Conservation (phyloP, 2,329 filamentous ascomycete genomes). For the Aspergillus fijiensis region DNA sequence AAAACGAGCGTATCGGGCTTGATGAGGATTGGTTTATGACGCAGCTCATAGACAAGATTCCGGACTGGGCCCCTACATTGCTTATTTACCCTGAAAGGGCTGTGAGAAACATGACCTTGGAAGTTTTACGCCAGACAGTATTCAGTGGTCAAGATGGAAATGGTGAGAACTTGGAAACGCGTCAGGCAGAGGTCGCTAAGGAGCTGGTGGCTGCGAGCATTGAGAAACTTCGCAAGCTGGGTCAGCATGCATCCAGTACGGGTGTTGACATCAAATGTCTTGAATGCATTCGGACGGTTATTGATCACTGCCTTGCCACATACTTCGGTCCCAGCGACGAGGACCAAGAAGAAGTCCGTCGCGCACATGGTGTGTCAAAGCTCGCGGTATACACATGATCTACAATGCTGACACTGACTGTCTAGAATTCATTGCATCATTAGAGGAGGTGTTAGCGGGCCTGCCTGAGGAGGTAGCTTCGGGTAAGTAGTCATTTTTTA, state of each 20-base stretch:
- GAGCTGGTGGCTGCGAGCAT: slow-evolving; percentile 34
- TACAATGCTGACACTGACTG: slow-evolving; percentile 9
- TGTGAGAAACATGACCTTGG: slow-evolving; percentile 48
- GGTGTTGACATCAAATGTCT: slow-evolving; percentile 38
- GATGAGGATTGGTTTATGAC: slow-evolving; percentile 35
- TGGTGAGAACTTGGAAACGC: slow-evolving; percentile 28
- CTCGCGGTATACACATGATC: slow-evolving; percentile 1
- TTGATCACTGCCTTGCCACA: slow-evolving; percentile 38
- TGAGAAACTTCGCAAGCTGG: slow-evolving; percentile 34
- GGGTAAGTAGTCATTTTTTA: slow-evolving; percentile 31
- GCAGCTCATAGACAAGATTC: slow-evolving; percentile 42
- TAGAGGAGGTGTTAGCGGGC: slow-evolving; percentile 39
- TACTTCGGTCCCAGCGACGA: slow-evolving; percentile 41
- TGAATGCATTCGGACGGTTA: slow-evolving; percentile 37
- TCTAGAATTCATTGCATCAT: slow-evolving; percentile 32
- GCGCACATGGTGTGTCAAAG: slow-evolving; percentile 35
- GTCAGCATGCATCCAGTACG: slow-evolving; percentile 26
- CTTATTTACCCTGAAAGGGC: slow-evolving; percentile 51
- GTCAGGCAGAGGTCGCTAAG: slow-evolving; percentile 31
- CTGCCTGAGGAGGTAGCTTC: slow-evolving; percentile 41
- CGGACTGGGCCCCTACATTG: slow-evolving; percentile 53
- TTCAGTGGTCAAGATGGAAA: slow-evolving; percentile 40
- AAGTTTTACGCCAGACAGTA: slow-evolving; percentile 44
- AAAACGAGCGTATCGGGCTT: slow-evolving; percentile 39
- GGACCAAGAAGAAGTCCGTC: slow-evolving; percentile 33